These are phyloP conservation scores for Ogataea parapolymorpha DNA, from an alignment of 805 yeast genomes.

Conservation along the genomic window DNA sequence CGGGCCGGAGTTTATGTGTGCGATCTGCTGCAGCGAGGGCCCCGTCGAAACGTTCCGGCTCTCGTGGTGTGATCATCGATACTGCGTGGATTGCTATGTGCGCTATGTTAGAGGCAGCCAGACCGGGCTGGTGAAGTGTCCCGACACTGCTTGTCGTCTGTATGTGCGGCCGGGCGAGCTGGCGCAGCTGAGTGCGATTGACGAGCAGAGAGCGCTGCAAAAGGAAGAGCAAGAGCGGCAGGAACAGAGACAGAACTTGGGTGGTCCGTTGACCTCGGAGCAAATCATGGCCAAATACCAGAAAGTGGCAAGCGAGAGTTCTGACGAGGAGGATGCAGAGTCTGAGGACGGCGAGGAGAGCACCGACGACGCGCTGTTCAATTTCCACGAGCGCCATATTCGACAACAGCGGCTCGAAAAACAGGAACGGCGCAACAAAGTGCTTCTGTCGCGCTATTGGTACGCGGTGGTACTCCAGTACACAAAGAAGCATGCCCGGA, in stretches of 20 bases:
- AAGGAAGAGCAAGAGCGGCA: constrained; percentile 7
- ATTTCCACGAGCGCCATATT: constrained; percentile 23
- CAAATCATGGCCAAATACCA: constrained; percentile 23
- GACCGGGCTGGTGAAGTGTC: constrained; percentile 60
- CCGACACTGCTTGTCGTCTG: constrained; percentile 51
- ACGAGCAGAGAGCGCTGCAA: constrained; percentile 12
- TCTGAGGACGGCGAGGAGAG: constrained; percentile 3
- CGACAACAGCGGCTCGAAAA: constrained; percentile 23
- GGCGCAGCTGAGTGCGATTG: constrained; percentile 25
- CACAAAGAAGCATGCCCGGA: constrained; percentile 47
- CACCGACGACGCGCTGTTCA: constrained; percentile 17
- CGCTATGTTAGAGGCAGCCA: constrained; percentile 48
- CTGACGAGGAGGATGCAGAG: constrained; percentile 11
- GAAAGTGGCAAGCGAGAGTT: constrained; percentile 4
- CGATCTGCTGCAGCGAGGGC: constrained; percentile 62
- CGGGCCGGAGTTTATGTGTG: constrained; percentile 43
- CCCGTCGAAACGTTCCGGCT: constrained; percentile 43
- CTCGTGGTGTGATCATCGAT: constrained; percentile 62
- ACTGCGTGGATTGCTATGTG: constrained; percentile 66
- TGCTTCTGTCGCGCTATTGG: constrained; percentile 39
- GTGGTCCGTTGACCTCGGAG: constrained; percentile 17
- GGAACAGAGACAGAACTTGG: constrained; percentile 2
- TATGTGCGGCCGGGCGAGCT: constrained; percentile 43
- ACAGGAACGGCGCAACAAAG: constrained; percentile 21
- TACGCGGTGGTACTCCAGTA: constrained; percentile 43